Evolutionary conservation across 2,329 filamentous ascomycete species (phyloP), one percentile per base, ranked within the genome.

Genomic region (Aspergillus flavus): DNA sequence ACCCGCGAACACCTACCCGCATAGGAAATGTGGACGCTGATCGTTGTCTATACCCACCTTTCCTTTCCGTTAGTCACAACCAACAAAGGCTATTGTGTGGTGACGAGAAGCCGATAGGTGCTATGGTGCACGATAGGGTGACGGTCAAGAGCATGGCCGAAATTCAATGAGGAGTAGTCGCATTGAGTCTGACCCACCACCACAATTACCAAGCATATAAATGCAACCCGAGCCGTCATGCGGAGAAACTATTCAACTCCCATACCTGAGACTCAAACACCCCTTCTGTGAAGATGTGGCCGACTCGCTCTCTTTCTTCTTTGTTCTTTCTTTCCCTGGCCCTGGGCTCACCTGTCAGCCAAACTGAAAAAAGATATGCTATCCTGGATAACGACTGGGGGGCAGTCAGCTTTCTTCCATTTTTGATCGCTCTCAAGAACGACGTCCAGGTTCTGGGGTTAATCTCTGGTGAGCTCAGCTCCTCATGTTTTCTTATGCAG

Each of bases 301-400:
- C 39, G 14, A 16, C 7, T 26, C 12, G 30, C 14, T 36, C 19
- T 19, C 36, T 61, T n/a, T 61, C 50, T 0, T 19, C 16, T 5
- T 45, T 30, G 5, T 32, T 56, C 12, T 19, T 61, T 19, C 50
- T 53, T 7, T 45, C 50, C 26, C 4, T 30, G 21, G 52, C 52
- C 2, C 14, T 56, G n/a, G 21, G 50, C 30, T 23, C 52, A 21
- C 30, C 32, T 23, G 30, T 32, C 4, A 61, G 36, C 23, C 28
- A 55, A 32, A 9, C 67, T 19, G 59, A 69, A 28, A 67, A 68
- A 55, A 64, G 66, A 58, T 69, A 80, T 67, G 74, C 74, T 32
- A 80, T 84, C 64, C 67, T 83, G 56, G 80, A 84, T 68, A 83
- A 83, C 65, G 81, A 84, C 70, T 83, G 80, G 80, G 73, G 72